A percentile compares a stretch with the other conserved stretches of the same genome.
These are phyloP conservation scores for Blastocystis sp. DNA, from an alignment of 352 stramenopile genomes.

Conservation along the genomic window DNA sequence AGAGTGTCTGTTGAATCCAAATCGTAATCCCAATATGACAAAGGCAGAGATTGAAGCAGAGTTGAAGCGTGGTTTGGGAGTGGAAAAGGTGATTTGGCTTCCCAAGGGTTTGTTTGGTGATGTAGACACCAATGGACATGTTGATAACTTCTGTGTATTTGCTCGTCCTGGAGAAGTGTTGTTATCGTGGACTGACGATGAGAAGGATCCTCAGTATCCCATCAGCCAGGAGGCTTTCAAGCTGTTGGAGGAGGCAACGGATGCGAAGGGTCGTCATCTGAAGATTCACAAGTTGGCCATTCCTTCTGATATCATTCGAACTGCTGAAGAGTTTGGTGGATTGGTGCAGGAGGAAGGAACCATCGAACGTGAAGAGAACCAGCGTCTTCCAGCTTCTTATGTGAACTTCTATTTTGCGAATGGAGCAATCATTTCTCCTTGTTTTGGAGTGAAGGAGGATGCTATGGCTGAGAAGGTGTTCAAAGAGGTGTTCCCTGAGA, in stretches of 20 bases:
- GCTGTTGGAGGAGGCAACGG: constrained; percentile 65
- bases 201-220: constrained; percentile 66
- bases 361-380: constrained; percentile 64
- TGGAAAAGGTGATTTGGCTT: constrained; percentile 70
- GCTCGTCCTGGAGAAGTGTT: constrained; percentile 65
- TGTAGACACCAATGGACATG: constrained; percentile 71
- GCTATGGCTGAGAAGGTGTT: constrained; percentile 39
- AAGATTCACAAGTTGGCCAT: constrained; percentile 69
- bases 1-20: constrained; percentile 70
- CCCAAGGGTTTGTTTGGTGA: constrained; percentile 67
- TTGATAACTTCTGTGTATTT: constrained; percentile 71
- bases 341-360: constrained; percentile 52
- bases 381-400: constrained; percentile 70
- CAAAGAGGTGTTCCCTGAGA: constrained; percentile 67
- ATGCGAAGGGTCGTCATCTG: constrained; percentile 67
- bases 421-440: constrained; percentile 68
- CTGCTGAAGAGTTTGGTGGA: not conserved
- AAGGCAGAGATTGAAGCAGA: constrained; percentile 67
- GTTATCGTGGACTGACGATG: constrained; percentile 70
- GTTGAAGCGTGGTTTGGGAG: constrained; percentile 66
- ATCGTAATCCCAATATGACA: constrained; percentile 68
- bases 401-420: constrained; percentile 74
- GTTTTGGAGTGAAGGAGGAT: constrained; percentile 69
- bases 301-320: constrained; percentile 65
- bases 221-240: constrained; percentile 65